Conservation (phyloP, 768 basidiomycete genomes). For the Amanita polypyramis region DNA sequence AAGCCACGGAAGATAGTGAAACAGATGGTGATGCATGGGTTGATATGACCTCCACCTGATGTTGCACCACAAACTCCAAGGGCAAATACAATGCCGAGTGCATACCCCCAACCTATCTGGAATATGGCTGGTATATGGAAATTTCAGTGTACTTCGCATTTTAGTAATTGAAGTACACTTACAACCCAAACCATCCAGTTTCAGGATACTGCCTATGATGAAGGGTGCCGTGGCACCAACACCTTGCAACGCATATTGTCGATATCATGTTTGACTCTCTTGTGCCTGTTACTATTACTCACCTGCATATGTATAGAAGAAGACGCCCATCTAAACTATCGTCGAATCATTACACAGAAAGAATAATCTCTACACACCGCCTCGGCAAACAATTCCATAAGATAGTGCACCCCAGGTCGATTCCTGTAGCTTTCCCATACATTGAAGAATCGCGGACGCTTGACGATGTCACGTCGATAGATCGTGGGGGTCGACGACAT, state of each 20-base stretch:
- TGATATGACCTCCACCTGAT: constrained; percentile 9
- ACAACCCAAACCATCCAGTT: constrained; percentile 4
- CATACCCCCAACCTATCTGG: constrained; percentile 10
- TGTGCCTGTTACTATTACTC: constrained; percentile 6
- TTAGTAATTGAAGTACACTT: background rate
- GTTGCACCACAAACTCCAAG: constrained; percentile 9
- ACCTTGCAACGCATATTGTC: constrained; percentile 20
- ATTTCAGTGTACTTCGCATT: background rate
- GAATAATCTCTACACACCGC: constrained; percentile 24
- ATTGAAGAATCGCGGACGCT: constrained; percentile 27
- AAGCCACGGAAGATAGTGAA: constrained; percentile 10
- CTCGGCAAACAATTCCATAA: constrained; percentile 54
- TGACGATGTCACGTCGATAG: constrained; percentile 31
- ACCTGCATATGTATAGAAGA: constrained; percentile 51
- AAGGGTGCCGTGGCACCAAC: constrained; percentile 43
- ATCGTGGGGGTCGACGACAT: constrained; percentile 20
- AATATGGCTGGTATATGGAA: background rate
- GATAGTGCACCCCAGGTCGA: constrained; percentile 33
- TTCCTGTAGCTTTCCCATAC: constrained; percentile 43
- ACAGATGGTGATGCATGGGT: constrained; percentile 9
- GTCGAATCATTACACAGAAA: constrained; percentile 4
- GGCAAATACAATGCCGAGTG: constrained; percentile 10
- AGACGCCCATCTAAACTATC: constrained; percentile 40
- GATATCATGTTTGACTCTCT: background rate
- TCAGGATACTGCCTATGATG: constrained; percentile 7